Evolutionary conservation across 768 basidiomycete species (phyloP).

Genomic region (Tylopilus balloui): DNA sequence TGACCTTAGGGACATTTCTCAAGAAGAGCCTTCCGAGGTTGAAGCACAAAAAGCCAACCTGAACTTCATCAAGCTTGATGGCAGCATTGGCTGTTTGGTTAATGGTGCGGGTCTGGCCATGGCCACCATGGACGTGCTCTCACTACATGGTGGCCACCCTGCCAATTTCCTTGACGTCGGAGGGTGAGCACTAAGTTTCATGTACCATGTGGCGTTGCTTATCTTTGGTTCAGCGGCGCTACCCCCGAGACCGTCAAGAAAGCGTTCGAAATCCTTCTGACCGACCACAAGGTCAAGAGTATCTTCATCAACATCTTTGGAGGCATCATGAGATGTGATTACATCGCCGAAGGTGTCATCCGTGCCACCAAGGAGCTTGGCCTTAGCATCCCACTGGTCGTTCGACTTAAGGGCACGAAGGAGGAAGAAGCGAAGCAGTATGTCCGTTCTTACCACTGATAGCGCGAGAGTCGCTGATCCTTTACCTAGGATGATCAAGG

Average conservation of each 20-base stretch:
- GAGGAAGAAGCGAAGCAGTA: constrained; percentile 94
- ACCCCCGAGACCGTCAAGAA: constrained; percentile 99
- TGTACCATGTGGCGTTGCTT: neutral
- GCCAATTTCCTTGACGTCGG: constrained; percentile 99
- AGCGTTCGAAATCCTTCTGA: constrained; percentile 91
- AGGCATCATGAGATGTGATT: constrained; percentile 99
- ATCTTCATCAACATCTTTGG: constrained; percentile 99
- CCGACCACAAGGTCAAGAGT: constrained; percentile 90
- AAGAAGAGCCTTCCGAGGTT: constrained; percentile 97
- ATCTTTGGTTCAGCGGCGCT: constrained; percentile 62
- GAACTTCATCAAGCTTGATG: constrained; percentile 99
- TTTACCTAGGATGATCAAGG: constrained; percentile 75
- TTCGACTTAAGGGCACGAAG: constrained; percentile 95
- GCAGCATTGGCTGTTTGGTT: constrained; percentile 93
- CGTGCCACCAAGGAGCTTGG: constrained; percentile 91
- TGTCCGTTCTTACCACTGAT: neutral
- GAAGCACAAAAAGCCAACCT: constrained; percentile 94
- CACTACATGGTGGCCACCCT: constrained; percentile 92
- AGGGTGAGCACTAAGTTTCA: constrained; percentile 49
- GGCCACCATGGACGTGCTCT: constrained; percentile 99
- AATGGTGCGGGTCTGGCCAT: constrained; percentile 99
- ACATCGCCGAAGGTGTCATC: constrained; percentile 97
- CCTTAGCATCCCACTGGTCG: constrained; percentile 82
- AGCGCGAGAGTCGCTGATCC: constrained; percentile 1
- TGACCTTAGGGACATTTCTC: constrained; percentile 81